Base-by-base conservation (phyloP, 2,329 filamentous ascomycete genomes). In the Xylaria sp. region DNA sequence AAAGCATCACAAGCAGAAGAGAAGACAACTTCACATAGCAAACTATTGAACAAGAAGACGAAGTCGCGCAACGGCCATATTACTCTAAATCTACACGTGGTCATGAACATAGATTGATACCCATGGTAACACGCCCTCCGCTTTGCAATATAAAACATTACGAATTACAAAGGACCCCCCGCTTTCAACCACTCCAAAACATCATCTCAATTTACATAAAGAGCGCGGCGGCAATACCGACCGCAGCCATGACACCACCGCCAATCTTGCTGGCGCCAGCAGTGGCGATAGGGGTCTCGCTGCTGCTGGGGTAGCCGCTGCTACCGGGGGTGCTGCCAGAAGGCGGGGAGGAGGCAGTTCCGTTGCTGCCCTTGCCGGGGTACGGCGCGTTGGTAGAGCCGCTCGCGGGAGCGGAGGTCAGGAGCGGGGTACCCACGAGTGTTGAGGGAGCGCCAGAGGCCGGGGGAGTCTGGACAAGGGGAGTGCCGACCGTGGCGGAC, bases 241-340 rank as follows among this genome's bases (percentile, higher is more conserved):
- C 48, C 22, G 63, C 17, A 47, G 64, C 67, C 7, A 68, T 16
- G 17, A 53, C 55, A 20, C 66, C 63, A 51, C 62, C 61, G 46
- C 63, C 56, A 17, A 67, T 42, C 60, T 66, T 67, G 18, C 53
- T 57, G 7, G 62, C 66, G 46, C 63, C 67, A 13, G 61, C 63
- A 19, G 61, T 60, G 21, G 51, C 43, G 44, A 58, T 54, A 13
- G 62, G 56, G 21, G 63, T 59, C 48, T 55, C 58, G 22, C 54
- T 44, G 21, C 48, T 34, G 7, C 50, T 49, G 6, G 56, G 52
- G 48, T 50, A 52, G 20, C 29, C 29, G 16, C 29, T 13, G 11
- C 6, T 11, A 34, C 29, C 29, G 16, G 39, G 41, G 6, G 48
- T 37, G 42, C 54, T 55, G 4, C 46, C 56, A 38, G 48, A 52